phyloP scores from a whole-genome alignment of 2,329 filamentous ascomycete genomes.

The Akanthomyces dipterigenus region DNA sequence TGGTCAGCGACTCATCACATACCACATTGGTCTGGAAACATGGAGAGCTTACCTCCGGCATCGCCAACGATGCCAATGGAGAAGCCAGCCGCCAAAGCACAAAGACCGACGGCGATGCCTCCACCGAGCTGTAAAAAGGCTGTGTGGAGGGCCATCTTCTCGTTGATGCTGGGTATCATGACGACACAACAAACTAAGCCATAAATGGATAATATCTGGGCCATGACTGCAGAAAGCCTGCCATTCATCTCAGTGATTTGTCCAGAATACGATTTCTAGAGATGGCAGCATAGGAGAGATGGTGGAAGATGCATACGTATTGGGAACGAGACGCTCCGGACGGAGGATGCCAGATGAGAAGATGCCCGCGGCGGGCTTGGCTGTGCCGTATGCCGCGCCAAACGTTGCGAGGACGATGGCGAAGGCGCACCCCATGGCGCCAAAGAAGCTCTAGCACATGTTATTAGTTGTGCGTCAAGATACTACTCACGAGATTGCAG shows the following conservation, averaged over 20 bases:
- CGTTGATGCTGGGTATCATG: constrained; percentile 33
- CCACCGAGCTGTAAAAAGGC: constrained; percentile 39
- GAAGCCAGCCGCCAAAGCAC: constrained; percentile 39
- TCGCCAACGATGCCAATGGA: constrained; percentile 41
- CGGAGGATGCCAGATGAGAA: constrained; percentile 37
- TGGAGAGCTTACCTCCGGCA: constrained; percentile 30
- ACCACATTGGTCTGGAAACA: background rate
- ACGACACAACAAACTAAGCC: constrained; percentile 39
- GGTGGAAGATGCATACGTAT: constrained; percentile 23
- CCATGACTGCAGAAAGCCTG: constrained; percentile 39
- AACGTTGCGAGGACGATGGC: constrained; percentile 48
- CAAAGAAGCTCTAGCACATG: constrained; percentile 32
- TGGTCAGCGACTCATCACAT: background rate
- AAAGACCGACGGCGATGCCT: constrained; percentile 36
- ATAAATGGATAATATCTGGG: constrained; percentile 42
- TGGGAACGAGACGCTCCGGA: constrained; percentile 38
- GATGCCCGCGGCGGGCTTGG: constrained; percentile 36
- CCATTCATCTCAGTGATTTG: background rate
- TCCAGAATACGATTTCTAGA: background rate
- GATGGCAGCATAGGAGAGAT: background rate
- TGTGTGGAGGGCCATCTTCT: constrained; percentile 36
- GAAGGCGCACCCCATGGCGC: constrained; percentile 33
- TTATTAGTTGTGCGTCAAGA: background rate
- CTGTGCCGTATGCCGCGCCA: constrained; percentile 39
- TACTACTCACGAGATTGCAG: background rate